Base-by-base conservation (phyloP, 139 green algal species). In the Closterium sp. region DNA sequence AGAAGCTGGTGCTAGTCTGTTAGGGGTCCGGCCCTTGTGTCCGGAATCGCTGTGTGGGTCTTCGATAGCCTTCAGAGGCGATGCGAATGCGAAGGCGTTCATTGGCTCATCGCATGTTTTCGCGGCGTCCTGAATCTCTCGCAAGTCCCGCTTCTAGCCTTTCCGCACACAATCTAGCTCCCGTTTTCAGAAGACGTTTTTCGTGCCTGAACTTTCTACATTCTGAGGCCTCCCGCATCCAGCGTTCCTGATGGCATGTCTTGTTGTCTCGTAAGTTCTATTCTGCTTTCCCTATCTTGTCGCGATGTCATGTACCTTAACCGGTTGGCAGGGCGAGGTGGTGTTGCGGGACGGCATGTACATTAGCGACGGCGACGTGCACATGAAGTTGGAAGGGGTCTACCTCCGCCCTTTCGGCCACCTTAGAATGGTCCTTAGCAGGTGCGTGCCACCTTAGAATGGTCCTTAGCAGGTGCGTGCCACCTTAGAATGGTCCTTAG, bases 241-340 rank as follows among this genome's bases (percentile, higher is more conserved):
- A n/a, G n/a, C n/a, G n/a, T n/a, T n/a, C n/a, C n/a, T n/a, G n/a
- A n/a, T n/a, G n/a, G n/a, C n/a, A n/a, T n/a, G n/a, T n/a, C n/a
- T n/a, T n/a, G n/a, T n/a, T n/a, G n/a, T n/a, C n/a, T n/a, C n/a
- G n/a, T n/a, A n/a, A n/a, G n/a, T n/a, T n/a, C n/a, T n/a, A n/a
- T n/a, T n/a, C n/a, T n/a, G n/a, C n/a, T n/a, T n/a, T n/a, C n/a
- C n/a, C n/a, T n/a, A n/a, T n/a, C n/a, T n/a, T n/a, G n/a, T n/a
- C n/a, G n/a, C n/a, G n/a, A n/a, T n/a, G n/a, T n/a, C n/a, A n/a
- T n/a, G n/a, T n/a, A n/a, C n/a, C n/a, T n/a, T n/a, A n/a, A n/a
- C n/a, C n/a, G n/a, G n/a, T n/a, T n/a, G n/a, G n/a, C n/a, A n/a
- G 93, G 96, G 95, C 2, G 96, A 97, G 66, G 34, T 97, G 55